Evolutionary conservation across 495 filamentous ascomycete species (phyloP).

Genomic region (Aspergillus bertholletiae): DNA sequence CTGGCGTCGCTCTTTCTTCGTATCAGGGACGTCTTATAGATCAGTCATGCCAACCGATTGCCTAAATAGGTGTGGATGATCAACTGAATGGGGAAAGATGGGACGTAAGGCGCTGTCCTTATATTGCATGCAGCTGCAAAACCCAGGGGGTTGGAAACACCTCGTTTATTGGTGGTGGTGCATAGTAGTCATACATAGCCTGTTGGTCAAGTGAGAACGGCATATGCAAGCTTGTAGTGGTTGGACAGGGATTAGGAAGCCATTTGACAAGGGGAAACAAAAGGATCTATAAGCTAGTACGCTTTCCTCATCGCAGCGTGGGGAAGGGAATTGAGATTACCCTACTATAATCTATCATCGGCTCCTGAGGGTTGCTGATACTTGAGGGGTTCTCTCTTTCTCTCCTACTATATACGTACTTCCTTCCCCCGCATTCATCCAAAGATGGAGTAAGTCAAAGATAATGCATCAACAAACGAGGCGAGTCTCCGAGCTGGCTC

Average conservation of each 20-base stretch:
- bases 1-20: not conserved
- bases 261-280: not conserved
- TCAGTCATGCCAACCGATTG: not conserved
- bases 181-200: constrained; percentile 5
- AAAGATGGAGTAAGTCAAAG: too few relatives aligned
- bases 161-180: constrained; percentile 1
- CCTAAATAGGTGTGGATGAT: not conserved
- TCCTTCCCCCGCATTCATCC: not conserved
- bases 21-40: not conserved
- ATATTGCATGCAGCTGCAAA: constrained; percentile 20
- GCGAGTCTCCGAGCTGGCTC: not conserved
- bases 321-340: not conserved
- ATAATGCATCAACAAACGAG: not conserved
- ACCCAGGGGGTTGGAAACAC: constrained; percentile 1
- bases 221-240: not conserved
- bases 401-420: too few relatives aligned
- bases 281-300: not conserved
- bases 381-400: too few relatives aligned
- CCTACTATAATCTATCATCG: too few relatives aligned
- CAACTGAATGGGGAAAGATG: constrained; percentile 2
- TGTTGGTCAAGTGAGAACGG: constrained; percentile 19
- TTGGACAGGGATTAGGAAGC: not conserved
- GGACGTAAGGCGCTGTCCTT: not conserved
- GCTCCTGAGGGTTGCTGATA: too few relatives aligned
- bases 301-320: not conserved